phyloP scores from a whole-genome alignment of 108 stramenopile species.

The Fistulifera pelliculosa region DNA sequence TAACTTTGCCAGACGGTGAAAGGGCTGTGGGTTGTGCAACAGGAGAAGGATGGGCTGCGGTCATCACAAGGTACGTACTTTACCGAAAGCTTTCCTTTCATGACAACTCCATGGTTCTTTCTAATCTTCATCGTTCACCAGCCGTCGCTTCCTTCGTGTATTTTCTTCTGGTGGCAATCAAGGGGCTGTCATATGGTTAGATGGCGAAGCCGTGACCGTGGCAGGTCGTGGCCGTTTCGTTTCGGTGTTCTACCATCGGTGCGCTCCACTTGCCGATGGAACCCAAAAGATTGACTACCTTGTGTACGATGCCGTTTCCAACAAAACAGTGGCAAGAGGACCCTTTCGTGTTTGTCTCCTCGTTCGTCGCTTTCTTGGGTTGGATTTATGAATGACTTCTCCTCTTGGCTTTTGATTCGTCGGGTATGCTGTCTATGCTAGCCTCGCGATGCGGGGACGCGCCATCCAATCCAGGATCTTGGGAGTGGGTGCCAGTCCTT shows the following conservation, averaged over 20 bases:
- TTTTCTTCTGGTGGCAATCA: slow-evolving; percentile 67
- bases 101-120: too few relatives aligned
- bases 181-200: slow-evolving; percentile 61
- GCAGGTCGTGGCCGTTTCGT: slow-evolving; percentile 59
- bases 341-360: slow-evolving; percentile 50
- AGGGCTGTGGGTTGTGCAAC: slow-evolving; percentile 65
- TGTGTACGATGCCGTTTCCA: slow-evolving; percentile 52
- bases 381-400: slow-evolving; percentile 65
- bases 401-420: slow-evolving; percentile 66
- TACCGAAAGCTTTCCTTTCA: neutral
- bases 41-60: slow-evolving; percentile 68
- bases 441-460: slow-evolving; percentile 4
- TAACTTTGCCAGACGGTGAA: slow-evolving; percentile 69
- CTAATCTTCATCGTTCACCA: slow-evolving; percentile 1
- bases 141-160: slow-evolving; percentile 65
- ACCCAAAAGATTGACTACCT: slow-evolving; percentile 72
- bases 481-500: slow-evolving; percentile 68
- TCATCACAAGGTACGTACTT: slow-evolving; percentile 27
- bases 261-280: slow-evolving; percentile 50
- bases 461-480: slow-evolving; percentile 9
- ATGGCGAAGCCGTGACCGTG: slow-evolving; percentile 72
- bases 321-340: slow-evolving; percentile 37
- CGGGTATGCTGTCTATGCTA: slow-evolving; percentile 78
- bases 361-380: slow-evolving; percentile 62
- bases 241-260: slow-evolving; percentile 64